These are phyloP conservation scores for Blepharisma japonicum DNA, from an alignment of 73 alveolate genomes.

Conservation along the genomic window DNA sequence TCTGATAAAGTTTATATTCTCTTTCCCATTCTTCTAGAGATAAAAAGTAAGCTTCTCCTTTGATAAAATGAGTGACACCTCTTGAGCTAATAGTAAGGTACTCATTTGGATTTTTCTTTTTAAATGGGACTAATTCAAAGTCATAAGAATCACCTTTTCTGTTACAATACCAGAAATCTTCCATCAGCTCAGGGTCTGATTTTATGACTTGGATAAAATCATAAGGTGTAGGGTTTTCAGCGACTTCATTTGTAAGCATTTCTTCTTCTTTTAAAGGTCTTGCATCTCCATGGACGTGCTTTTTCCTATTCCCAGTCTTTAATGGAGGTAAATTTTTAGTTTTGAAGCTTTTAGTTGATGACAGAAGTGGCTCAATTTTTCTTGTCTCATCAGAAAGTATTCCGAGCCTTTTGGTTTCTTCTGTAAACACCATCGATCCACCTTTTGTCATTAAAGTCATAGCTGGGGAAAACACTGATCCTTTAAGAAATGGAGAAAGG, in stretches of 20 bases:
- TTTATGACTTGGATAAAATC: constrained; percentile 74
- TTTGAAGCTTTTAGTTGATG: no score
- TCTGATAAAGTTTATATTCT: constrained; percentile 62
- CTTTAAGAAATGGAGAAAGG: background rate
- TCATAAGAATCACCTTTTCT: constrained; percentile 77
- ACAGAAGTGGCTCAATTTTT: no score
- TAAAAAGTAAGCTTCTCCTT: constrained; percentile 70
- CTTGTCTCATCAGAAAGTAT: background rate
- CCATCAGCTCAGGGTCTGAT: constrained; percentile 75
- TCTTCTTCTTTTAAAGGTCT: background rate
- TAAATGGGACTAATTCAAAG: constrained; percentile 78
- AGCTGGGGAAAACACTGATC: background rate
- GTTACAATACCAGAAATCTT: constrained; percentile 79
- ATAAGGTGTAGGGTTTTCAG: constrained; percentile 63
- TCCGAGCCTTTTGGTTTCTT: background rate
- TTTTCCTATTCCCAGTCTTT: background rate
- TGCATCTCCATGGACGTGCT: constrained; percentile 21
- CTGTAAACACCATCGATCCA: background rate
- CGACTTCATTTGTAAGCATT: background rate
- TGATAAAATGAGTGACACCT: constrained; percentile 80
- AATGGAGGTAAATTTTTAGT: background rate
- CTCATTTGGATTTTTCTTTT: constrained; percentile 58
- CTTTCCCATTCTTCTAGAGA: constrained; percentile 84
- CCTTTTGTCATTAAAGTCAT: background rate
- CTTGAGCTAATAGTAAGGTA: constrained; percentile 81